Evolutionary conservation across 106 monocot genomes (phyloP), one percentile per base, ranked within the genome.

Genomic region (Cymbidium sinense): DNA sequence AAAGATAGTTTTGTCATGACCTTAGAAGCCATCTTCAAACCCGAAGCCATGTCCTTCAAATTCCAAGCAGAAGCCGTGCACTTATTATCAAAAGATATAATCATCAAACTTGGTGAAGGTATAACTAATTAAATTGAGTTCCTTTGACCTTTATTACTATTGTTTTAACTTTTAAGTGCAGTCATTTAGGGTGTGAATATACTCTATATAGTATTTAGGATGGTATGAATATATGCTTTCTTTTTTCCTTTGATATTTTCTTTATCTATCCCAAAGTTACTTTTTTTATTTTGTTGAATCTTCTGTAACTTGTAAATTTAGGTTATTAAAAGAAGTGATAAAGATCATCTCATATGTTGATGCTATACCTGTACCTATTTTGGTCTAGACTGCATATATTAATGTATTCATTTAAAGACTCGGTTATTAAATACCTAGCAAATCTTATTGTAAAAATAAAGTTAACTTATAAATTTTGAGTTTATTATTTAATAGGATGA

Each of bases 141-240:
- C 2, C 20, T 50, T 21, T 36, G 44, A 13, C 35, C 33, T 77
- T 35, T 64, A 19, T 5, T 77, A 17, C 13, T 31, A 17, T 67
- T 29, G 31, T 67, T 34, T 67, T 67, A 31, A 34, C 30, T n/a
- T 67, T 67, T 67, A 17, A 27, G 27, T n/a, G 35, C 62, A 7
- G 54, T 79, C 21, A 77, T 18, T 64, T 18, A 72, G 47, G 33
- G 0, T 17, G 34, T 39, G 37, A 39, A 39, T 39, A 39, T 39
- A 39, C 94, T 92, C 62, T 94, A 98, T 69, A 90, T 90, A 11
- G 94, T 98, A 77, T 98, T 98, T 76, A 92, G 98, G 78, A 98
- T 98, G 98, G 98, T 98, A 90, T 34, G 28, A 65, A 31, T 61
- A 67, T 58, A 25, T 77, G 51, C 17, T 43, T 62, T 35, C 7